Base-by-base conservation (phyloP, 176 grass and related monocot species). In the Oryza meyeriana region DNA sequence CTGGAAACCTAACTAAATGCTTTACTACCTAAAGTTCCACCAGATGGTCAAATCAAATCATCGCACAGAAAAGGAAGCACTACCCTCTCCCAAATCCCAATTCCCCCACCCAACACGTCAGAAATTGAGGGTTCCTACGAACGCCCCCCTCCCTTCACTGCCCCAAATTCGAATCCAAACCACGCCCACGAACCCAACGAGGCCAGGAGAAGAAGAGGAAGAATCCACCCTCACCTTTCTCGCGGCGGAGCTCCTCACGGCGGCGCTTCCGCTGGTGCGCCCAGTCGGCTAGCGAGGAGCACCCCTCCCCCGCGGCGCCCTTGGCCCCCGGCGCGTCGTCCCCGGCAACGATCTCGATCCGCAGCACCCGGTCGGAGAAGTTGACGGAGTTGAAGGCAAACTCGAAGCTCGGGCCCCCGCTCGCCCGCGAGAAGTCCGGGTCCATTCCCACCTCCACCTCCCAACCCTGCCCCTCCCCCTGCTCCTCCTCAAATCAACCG, bases 371-470 rank as follows among this genome's bases (percentile, higher is more conserved):
- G 82, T 97, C 94, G 50, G 94, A 97, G 87, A 97, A 97, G 85
- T 92, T 97, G 71, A 88, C 87, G n/a, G 87, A 90, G 85, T 97
- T 94, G 87, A 94, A 97, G 62, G 91, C 94, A 76, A 97, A 97
- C 75, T 94, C 94, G 36, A 90, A 97, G 78, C 79, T 97, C 12
- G 79, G 89, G 13, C 88, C 88, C 22, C 86, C 89, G 40, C 81
- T 85, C 47, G 86, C 89, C 76, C 91, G 87, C 40, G 91, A 83
- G 87, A 97, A 97, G 75, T 94, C 91, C 36, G 91, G 91, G 61
- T 97, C 94, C 94, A 97, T 97, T 39, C 59, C 48, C 72, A 6
- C 81, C 31, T 20, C 39, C 80, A 0, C 38, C 29, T 5, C 45
- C 45, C 45, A 18, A 4, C 17, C 6, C 17, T n/a, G n/a, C n/a